A percentile compares a stretch with the other conserved stretches of the same genome.
phyloP scores from a whole-genome alignment of 805 yeast species.

The Cephaloascus fragrans region DNA sequence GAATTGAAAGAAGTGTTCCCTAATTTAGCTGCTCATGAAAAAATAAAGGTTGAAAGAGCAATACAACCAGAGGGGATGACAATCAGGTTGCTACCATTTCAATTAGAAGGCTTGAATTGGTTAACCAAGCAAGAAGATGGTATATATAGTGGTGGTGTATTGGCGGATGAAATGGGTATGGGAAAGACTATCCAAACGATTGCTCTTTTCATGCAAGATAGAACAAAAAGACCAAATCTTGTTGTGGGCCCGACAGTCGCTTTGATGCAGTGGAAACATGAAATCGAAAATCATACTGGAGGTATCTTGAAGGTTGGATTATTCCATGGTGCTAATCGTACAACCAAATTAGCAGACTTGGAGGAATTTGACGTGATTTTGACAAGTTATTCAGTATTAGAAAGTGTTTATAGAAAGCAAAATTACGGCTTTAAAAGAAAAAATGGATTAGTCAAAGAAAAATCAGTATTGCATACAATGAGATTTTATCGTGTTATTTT shows the following conservation, averaged over 20 bases:
- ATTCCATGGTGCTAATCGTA: slow-evolving; percentile 81
- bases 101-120: slow-evolving; percentile 91
- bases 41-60: slow-evolving; percentile 44
- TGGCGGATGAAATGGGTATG: slow-evolving; percentile 99
- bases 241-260: slow-evolving; percentile 99
- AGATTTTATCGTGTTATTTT: slow-evolving; percentile 77
- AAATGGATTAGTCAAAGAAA: slow-evolving; percentile 60
- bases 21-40: slow-evolving; percentile 38
- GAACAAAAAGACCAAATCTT: slow-evolving; percentile 59
- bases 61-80: slow-evolving; percentile 74
- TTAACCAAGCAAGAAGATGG: slow-evolving; percentile 71
- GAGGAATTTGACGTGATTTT: slow-evolving; percentile 65
- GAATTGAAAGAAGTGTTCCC: slow-evolving; percentile 66
- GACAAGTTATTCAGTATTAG: slow-evolving; percentile 89
- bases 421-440: slow-evolving; percentile 74
- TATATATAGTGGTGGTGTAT: slow-evolving; percentile 76
- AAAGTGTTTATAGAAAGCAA: slow-evolving; percentile 78
- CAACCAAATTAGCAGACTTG: slow-evolving; percentile 46
- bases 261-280: slow-evolving; percentile 93
- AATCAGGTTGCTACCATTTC: slow-evolving; percentile 75
- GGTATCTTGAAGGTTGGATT: slow-evolving; percentile 58
- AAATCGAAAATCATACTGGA: slow-evolving; percentile 77
- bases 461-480: slow-evolving; percentile 63
- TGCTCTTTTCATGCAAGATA: slow-evolving; percentile 69
- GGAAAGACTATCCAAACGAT: slow-evolving; percentile 97